phyloP scores from a whole-genome alignment of 1,139 yeast species.

The Suhomyces terraborum region DNA sequence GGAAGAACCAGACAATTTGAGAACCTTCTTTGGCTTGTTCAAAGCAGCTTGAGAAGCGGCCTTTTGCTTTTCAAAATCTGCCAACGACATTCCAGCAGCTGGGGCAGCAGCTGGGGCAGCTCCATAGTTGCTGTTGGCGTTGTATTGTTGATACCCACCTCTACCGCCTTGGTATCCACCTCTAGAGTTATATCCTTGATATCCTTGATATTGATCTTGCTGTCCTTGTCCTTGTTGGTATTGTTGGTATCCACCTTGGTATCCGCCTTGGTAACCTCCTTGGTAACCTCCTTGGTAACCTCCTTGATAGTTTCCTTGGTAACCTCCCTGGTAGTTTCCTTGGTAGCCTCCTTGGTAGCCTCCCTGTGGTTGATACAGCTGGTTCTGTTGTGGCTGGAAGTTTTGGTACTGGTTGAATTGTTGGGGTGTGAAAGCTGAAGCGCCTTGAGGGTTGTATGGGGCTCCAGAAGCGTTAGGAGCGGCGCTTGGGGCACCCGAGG shows the following conservation, averaged over 20 bases:
- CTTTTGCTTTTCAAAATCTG: constrained; percentile 81
- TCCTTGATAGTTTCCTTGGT: constrained; percentile 5
- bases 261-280: constrained; percentile 6
- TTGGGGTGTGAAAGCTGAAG: constrained; percentile 46
- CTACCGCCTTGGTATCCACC: constrained; percentile 22
- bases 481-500: constrained; percentile 27
- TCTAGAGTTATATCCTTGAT: constrained; percentile 20
- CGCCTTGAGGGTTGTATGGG: constrained; percentile 26
- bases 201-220: constrained; percentile 3
- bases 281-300: constrained; percentile 6
- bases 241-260: constrained; percentile 16
- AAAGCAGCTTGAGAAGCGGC: constrained; percentile 38
- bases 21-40: constrained; percentile 60
- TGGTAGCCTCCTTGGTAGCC: no score
- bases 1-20: constrained; percentile 66
- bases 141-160: constrained; percentile 31
- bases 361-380: constrained; percentile 7
- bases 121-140: constrained; percentile 27
- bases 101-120: constrained; percentile 29
- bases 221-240: constrained; percentile 14
- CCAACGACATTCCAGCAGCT: constrained; percentile 76
- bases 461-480: constrained; percentile 36
- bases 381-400: constrained; percentile 11
- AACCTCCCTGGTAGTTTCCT: not conserved
- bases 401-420: constrained; percentile 28